Evolutionary conservation across 306 rosid genomes (phyloP).

Genomic region (Arachis hypogaea): DNA sequence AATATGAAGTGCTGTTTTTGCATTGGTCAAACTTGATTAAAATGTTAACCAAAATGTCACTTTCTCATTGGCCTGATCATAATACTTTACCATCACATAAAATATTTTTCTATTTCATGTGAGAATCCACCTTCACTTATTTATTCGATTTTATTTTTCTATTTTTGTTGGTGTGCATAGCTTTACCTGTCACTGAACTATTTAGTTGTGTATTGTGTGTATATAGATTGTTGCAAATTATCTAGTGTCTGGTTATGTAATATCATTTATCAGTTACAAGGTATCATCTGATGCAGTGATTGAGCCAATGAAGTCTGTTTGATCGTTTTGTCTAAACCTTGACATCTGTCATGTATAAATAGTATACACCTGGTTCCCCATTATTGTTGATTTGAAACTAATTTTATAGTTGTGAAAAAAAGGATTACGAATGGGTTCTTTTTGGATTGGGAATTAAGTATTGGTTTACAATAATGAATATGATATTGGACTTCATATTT

Average conservation of each 20-base stretch:
- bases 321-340: background rate
- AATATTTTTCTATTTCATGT: no score
- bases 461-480: background rate
- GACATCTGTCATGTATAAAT: background rate
- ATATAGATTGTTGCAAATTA: background rate
- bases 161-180: background rate
- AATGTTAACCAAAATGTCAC: no score
- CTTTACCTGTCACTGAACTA: background rate
- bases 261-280: background rate
- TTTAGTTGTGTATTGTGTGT: background rate
- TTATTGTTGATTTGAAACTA: background rate
- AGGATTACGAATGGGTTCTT: background rate
- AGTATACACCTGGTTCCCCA: background rate
- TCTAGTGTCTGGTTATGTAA: slow-evolving; percentile 9
- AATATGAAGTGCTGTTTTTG: no score
- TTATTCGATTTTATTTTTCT: background rate
- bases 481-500: background rate
- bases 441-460: background rate
- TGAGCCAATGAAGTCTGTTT: slow-evolving; percentile 2
- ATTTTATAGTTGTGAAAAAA: background rate
- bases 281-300: slow-evolving; percentile 1
- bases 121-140: no score
- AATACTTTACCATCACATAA: no score
- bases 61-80: no score
- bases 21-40: no score